A percentile compares a stretch with the other conserved stretches of the same genome.
Evolutionary conservation across 2,329 filamentous ascomycete species (phyloP).

Genomic region (Penicillium decumbens): DNA sequence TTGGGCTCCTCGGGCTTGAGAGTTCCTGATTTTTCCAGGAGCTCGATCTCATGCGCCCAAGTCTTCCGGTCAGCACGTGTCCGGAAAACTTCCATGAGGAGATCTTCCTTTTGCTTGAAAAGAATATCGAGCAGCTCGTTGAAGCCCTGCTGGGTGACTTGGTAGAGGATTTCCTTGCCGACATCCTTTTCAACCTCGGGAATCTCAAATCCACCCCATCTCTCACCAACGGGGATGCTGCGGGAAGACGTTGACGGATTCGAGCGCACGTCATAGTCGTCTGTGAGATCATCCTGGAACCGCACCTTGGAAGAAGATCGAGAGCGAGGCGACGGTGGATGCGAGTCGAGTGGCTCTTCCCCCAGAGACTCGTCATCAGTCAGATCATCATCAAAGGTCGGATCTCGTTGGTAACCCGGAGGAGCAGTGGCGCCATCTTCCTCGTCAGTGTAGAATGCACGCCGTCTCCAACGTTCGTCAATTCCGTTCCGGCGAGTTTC

Average conservation of each 20-base stretch:
- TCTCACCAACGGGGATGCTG: constrained; percentile 61
- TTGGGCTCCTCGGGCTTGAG: constrained; percentile 20
- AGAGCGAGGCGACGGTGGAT: constrained; percentile 52
- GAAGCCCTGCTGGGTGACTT: constrained; percentile 85
- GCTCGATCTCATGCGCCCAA: constrained; percentile 44
- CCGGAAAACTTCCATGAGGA: constrained; percentile 63
- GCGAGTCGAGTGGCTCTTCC: constrained; percentile 31
- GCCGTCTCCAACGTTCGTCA: constrained; percentile 68
- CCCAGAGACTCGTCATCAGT: constrained; percentile 54
- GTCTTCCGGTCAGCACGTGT: constrained; percentile 60
- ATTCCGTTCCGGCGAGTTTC: constrained; percentile 44
- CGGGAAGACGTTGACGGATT: constrained; percentile 69
- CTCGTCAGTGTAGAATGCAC: constrained; percentile 78
- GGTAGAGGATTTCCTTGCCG: constrained; percentile 83
- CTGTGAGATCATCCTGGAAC: constrained; percentile 65
- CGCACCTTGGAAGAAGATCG: constrained; percentile 74
- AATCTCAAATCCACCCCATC: constrained; percentile 73
- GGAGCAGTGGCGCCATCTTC: constrained; percentile 70
- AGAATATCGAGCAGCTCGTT: constrained; percentile 86
- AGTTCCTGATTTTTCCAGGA: constrained; percentile 31
- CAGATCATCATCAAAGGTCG: constrained; percentile 37
- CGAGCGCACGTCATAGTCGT: constrained; percentile 65
- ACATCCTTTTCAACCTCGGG: constrained; percentile 76
- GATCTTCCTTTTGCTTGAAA: constrained; percentile 75
- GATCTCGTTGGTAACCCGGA: constrained; percentile 52